Evolutionary conservation across 352 stramenopile species (phyloP), one percentile per base, ranked within the genome.

Genomic region (Phytophthora ramorum): DNA sequence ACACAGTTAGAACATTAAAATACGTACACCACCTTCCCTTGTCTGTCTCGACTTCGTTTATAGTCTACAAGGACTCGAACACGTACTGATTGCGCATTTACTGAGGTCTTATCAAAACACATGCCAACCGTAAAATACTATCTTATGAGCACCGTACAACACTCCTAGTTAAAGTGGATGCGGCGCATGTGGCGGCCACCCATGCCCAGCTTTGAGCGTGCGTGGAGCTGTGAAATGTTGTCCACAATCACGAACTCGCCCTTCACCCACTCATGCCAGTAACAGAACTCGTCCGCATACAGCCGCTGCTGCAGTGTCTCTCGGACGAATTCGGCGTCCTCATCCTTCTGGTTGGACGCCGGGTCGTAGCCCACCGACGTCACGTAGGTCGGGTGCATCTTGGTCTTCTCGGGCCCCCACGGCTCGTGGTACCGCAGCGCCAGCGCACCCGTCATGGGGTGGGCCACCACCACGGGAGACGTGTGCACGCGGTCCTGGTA

Each of bases 301-400:
- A 69, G 38, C 10, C 53, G 62, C 13, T 52, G 24, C 22, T 65
- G 54, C 46, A 69, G 37, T 17, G 28, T 58, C 54, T 64, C 53
- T 43, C 38, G 48, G 8, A 59, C 62, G 24, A 69, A 69, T 1
- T 69, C 46, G 20, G 54, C 54, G 20, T 64, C 46, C 22, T 60
- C 62, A 30, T 69, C 62, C 47, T 64, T 56, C 22, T 58, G 16
- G 46, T 65, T 65, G 7, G 62, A 60, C 47, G 9, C 9, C 41
- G 54, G 47, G 40, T 64, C 62, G 22, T 59, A 64, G 20, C 62
- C 62, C 53, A 64, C 47, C 20, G 54, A 69, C 37, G 47, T 34
- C 47, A 69, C 54, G 54, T 69, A 69, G n/a, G 62, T 69, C 38
- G 62, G 62, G 32, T 69, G 62, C 62, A 69, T 56, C 54, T 69